Evolutionary conservation across 2,329 filamentous ascomycete species (phyloP).

Genomic region (Aspergillus japonicus): DNA sequence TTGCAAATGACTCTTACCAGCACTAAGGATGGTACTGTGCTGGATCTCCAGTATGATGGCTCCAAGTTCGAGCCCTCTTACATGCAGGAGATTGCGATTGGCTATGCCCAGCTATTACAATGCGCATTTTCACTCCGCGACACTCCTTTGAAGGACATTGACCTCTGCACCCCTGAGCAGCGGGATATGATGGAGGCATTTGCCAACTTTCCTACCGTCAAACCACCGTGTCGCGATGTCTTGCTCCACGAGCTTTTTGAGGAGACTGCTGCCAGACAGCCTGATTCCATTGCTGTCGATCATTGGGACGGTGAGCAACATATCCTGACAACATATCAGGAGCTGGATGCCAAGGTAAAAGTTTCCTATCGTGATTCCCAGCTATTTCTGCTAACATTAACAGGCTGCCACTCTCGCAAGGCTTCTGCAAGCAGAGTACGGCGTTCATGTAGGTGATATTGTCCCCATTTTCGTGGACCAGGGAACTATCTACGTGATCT

Average conservation of each 20-base stretch:
- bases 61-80: neutral
- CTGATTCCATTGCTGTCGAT: neutral
- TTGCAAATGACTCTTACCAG: neutral
- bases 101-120: neutral
- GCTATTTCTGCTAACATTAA: neutral
- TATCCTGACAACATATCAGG: neutral
- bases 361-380: neutral
- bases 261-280: neutral
- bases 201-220: neutral
- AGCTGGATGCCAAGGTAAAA: neutral
- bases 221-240: neutral
- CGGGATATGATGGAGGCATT: neutral
- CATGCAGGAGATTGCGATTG: neutral
- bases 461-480: neutral
- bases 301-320: neutral
- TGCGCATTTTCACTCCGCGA: neutral
- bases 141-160: neutral
- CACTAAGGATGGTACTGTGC: neutral
- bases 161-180: neutral
- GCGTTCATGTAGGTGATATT: neutral
- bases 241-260: neutral
- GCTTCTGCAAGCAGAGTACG: neutral
- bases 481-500: neutral
- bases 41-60: neutral
- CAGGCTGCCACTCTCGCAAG: neutral